phyloP scores from a whole-genome alignment of 2,329 filamentous ascomycete species.

The Hypoxylon sp. region DNA sequence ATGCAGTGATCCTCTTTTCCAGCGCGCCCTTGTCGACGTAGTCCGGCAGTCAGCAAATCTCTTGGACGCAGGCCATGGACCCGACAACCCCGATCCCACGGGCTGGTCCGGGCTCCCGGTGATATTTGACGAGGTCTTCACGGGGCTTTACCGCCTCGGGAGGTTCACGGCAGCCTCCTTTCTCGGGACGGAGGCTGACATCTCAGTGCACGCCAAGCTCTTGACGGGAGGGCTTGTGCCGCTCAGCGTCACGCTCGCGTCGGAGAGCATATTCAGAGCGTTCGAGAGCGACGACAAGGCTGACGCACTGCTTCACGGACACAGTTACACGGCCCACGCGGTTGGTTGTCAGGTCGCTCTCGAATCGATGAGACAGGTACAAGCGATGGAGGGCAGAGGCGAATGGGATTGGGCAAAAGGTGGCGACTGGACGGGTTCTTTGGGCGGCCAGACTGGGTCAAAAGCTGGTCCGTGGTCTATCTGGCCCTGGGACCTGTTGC shows the following conservation, averaged over 20 bases:
- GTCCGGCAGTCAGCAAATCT: constrained; percentile 67
- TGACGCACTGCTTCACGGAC: constrained; percentile 81
- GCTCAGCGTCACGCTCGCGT: constrained; percentile 78
- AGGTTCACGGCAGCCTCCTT: constrained; percentile 75
- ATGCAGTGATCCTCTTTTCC: constrained; percentile 79
- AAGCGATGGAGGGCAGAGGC: constrained; percentile 61
- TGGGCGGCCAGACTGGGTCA: neutral
- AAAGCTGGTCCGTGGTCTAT: constrained; percentile 65
- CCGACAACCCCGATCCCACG: constrained; percentile 12
- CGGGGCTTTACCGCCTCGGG: constrained; percentile 82
- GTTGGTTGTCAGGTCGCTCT: constrained; percentile 81
- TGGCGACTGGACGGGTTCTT: constrained; percentile 50
- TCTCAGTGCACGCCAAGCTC: constrained; percentile 83
- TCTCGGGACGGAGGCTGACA: constrained; percentile 72
- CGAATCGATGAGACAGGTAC: constrained; percentile 68
- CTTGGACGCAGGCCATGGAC: constrained; percentile 51
- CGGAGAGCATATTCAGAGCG: constrained; percentile 73
- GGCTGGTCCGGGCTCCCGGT: constrained; percentile 78
- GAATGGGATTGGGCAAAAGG: constrained; percentile 64
- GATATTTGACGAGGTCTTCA: constrained; percentile 88
- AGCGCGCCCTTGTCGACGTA: constrained; percentile 72
- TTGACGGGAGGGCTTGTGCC: constrained; percentile 83
- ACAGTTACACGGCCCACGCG: constrained; percentile 86
- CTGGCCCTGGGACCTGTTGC: constrained; percentile 71
- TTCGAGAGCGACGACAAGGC: constrained; percentile 78